These are phyloP conservation scores for Sporothrix euskadiensis DNA, from an alignment of 2,329 filamentous ascomycete species.

Conservation along the genomic window DNA sequence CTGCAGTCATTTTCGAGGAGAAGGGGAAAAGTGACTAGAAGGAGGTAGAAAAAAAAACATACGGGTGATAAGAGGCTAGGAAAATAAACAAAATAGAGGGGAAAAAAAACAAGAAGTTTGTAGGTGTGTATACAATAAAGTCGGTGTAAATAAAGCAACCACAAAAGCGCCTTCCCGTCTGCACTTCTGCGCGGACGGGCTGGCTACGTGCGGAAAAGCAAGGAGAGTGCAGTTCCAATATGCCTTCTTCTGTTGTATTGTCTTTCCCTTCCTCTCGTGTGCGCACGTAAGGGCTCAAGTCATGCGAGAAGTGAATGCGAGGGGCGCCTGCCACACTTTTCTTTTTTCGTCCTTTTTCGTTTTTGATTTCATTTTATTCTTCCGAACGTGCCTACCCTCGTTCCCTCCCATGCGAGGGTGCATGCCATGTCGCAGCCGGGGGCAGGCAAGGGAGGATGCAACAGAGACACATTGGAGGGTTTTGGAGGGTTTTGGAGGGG, in stretches of 20 bases:
- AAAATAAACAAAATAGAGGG: background rate
- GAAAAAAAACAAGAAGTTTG: background rate
- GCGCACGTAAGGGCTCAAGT: slow-evolving; percentile 7
- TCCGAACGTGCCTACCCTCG: background rate
- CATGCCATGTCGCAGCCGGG: background rate
- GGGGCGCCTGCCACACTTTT: background rate
- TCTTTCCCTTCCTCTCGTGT: background rate
- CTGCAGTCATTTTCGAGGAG: background rate
- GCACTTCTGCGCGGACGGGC: background rate
- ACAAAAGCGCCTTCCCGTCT: slow-evolving; percentile 7
- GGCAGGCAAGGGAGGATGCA: background rate
- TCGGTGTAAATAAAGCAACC: background rate
- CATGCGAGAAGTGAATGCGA: background rate
- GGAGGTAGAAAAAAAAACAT: background rate
- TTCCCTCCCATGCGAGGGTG: background rate
- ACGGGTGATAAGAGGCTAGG: background rate
- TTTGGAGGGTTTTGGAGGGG: background rate
- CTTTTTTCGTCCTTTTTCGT: background rate
- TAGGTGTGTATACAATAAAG: background rate
- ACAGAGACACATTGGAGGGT: background rate
- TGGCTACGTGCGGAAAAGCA: slow-evolving; percentile 15
- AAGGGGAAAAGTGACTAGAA: background rate
- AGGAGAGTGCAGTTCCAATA: background rate
- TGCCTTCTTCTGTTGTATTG: background rate
- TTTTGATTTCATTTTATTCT: background rate